Percentiles rank a stretch among this genome's conserved stretches.
Evolutionary conservation across 305 asterid species (phyloP).

Genomic region (Ilex paraguariensis): DNA sequence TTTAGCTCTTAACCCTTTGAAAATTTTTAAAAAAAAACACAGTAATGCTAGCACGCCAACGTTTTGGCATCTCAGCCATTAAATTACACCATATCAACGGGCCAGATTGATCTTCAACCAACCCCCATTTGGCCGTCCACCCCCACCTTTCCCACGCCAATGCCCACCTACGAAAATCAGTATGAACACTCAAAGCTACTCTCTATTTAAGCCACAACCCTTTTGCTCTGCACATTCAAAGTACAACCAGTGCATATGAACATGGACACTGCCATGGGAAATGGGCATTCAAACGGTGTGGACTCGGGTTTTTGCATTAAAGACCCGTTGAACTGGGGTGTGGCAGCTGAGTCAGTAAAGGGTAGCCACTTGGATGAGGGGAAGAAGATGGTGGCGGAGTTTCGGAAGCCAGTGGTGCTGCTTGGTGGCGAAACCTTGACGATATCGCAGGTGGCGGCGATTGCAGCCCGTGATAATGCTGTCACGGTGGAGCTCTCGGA

Average conservation of each 20-base stretch:
- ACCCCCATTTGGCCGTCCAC: background rate
- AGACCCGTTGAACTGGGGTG: conserved; percentile 80
- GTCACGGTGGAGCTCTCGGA: conserved; percentile 84
- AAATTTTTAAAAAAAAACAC: too few relatives aligned
- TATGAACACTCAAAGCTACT: background rate
- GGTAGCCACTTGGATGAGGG: conserved; percentile 90
- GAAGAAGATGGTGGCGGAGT: conserved; percentile 81
- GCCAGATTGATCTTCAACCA: background rate
- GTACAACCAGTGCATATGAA: too few relatives aligned
- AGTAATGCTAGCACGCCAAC: too few relatives aligned
- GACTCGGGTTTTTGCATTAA: conserved; percentile 32
- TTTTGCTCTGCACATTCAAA: too few relatives aligned
- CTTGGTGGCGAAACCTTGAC: conserved; percentile 81
- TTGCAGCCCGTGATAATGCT: conserved; percentile 33
- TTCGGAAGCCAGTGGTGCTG: conserved; percentile 58
- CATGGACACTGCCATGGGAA: conserved; percentile 6
- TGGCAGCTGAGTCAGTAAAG: conserved; percentile 64
- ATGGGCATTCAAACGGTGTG: conserved; percentile 20
- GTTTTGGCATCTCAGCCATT: background rate
- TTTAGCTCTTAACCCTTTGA: too few relatives aligned
- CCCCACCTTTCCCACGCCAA: background rate
- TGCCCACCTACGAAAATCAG: background rate
- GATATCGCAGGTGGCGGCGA: conserved; percentile 80
- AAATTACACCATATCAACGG: background rate
- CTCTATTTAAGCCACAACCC: background rate